A percentile compares a stretch with the other conserved stretches of the same genome.
phyloP scores from a whole-genome alignment of 2,329 filamentous ascomycete genomes.

The Aspergillus flavus region DNA sequence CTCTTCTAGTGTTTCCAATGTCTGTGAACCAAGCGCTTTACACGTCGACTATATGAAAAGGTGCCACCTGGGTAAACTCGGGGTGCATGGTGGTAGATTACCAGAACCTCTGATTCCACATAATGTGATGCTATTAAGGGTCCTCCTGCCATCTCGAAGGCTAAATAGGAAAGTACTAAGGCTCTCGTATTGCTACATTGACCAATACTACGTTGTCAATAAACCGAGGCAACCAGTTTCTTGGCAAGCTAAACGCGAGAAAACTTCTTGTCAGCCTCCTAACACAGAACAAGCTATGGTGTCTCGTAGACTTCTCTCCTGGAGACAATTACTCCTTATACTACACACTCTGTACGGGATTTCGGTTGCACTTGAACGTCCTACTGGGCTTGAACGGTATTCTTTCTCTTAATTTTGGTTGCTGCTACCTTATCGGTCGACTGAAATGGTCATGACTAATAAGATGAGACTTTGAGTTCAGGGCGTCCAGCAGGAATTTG shows the following conservation, averaged over 20 bases:
- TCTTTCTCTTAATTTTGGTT: background rate
- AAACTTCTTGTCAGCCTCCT: background rate
- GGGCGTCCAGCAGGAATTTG: background rate
- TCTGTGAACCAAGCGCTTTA: too few species aligned
- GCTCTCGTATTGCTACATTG: too few species aligned
- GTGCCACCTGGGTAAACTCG: too few species aligned
- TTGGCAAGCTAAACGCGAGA: background rate
- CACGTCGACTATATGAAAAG: too few species aligned
- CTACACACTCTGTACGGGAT: background rate
- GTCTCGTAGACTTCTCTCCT: background rate
- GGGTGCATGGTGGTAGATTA: too few species aligned
- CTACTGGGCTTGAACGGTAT: background rate
- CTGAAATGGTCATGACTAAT: background rate
- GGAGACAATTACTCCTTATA: background rate
- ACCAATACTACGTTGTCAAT: background rate
- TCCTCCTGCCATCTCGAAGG: too few species aligned
- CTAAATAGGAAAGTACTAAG: too few species aligned
- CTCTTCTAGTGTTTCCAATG: too few species aligned
- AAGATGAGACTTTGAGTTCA: background rate
- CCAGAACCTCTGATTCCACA: too few species aligned
- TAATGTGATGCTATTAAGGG: too few species aligned
- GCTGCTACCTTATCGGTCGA: background rate
- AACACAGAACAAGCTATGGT: too few species aligned
- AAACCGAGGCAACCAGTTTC: background rate
- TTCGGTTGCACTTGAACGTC: background rate